Evolutionary conservation across 129 eudicot species (phyloP), one percentile per base, ranked within the genome.

Genomic region (Flaveria linearis): DNA sequence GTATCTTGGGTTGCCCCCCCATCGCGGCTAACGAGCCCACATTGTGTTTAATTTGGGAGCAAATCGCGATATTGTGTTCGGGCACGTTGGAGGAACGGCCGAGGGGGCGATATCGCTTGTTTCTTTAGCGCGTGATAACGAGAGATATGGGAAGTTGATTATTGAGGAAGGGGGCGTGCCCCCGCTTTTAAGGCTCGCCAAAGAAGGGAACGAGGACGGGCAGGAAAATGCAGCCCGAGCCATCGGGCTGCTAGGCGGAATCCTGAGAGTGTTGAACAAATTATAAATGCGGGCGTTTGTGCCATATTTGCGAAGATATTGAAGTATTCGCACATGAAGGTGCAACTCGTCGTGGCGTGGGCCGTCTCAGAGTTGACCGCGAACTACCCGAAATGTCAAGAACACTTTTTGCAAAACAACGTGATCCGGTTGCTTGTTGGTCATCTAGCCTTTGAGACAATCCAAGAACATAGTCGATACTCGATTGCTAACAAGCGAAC

Each of bases 121-220:
- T 1, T 85, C 93, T 0, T 73, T 88, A 25, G 89, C 93, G 1
- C 74, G 87, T 0, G 92, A 88, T 47, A 88, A 88, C 20, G 87
- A 85, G 20, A 77, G 87, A 7, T 83, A 85, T 28, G 88, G 88
- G 50, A 88, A 81, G 57, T 50, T 88, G 16, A 88, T 88, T 20
- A 83, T 88, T 41, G 93, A 88, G 76, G 93, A 88, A 73, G 93
- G 93, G 10, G 93, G 90, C 0, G 83, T 88, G 7, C 83, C 77
- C 0, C 90, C 93, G 1, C 75, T 88, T 73, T 18, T 88, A 51
- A 79, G 77, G 25, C 73, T 88, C 26, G 86, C 79, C 0, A 88
- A 88, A 55, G 93, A 88, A 76, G 93, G 93, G 8, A 75, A 77
- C 23, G 46, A 73, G 16, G 89, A 85, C 26, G 92, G 92, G 14